Evolutionary conservation across 2,329 filamentous ascomycete genomes (phyloP), one percentile per base, ranked within the genome.

Genomic region (Colletotrichum plurivorum): DNA sequence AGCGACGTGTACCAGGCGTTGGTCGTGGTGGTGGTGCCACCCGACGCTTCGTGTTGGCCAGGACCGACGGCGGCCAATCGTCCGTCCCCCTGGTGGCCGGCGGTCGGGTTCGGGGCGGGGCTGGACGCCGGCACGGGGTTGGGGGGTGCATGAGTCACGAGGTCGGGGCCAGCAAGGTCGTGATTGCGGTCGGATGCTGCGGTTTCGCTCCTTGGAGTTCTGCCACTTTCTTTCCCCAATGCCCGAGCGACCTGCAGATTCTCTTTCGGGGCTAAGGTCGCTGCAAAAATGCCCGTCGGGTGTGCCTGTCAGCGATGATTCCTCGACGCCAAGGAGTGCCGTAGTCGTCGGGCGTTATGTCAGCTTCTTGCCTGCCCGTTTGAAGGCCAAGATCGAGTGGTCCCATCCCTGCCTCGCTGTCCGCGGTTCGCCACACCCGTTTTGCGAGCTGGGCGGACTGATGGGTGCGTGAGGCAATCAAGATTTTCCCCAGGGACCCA

Each of bases 51-150:
- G 20, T 51, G 55, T 60, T 48, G 58, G 52, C 18, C 16, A 39
- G 52, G 52, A 52, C 46, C 45, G 59, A 58, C 31, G 31, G 31
- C 31, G 31, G 51, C 18, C 36, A 41, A 41, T 41, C 16, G 36
- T 4, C 39, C 20, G 10, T 31, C 27, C 8, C 8, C 2, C 31
- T 48, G 54, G 46, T 54, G 52, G 66, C 54, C 62, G 66, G 66
- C 55, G 49, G 56, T 52, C 66, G 49, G 65, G 65, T 39, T 61
- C 62, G 55, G 62, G 45, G 67, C 60, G 55, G 67, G 62, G 56
- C 62, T 67, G 22, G 8, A 43, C 62, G 39, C 67, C 67, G 62
- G 67, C 27, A 55, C 67, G 62, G 63, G 51, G 67, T 55, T 51
- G 60, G 67, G 62, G 51, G 56, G 27, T 10, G 52, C 15, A 41